Percentiles rank a stretch among this genome's conserved stretches.
These are phyloP conservation scores for Mesotaenium endlicherianum DNA, from an alignment of 139 green algal genomes.

Conservation along the genomic window DNA sequence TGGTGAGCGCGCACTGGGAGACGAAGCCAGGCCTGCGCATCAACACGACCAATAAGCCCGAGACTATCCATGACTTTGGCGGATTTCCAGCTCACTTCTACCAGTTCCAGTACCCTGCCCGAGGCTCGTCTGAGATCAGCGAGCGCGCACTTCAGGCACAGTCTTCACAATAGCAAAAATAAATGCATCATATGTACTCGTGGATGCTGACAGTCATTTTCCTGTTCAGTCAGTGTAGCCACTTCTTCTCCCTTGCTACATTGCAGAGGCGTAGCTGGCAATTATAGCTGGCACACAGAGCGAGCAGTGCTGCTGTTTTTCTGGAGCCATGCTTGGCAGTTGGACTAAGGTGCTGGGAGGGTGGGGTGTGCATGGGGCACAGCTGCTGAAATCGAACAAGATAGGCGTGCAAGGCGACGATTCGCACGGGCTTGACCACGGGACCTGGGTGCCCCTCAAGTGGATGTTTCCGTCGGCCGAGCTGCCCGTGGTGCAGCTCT, in stretches of 20 bases:
- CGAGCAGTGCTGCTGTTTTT: background rate
- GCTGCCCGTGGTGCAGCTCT: constrained; percentile 70
- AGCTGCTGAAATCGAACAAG: constrained; percentile 58
- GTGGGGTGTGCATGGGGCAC: background rate
- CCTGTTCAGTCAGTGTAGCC: background rate
- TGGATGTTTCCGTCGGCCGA: constrained; percentile 65
- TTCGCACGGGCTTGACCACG: constrained; percentile 70
- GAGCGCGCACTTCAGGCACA: constrained; percentile 33
- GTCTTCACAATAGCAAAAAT: background rate
- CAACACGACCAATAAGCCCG: constrained; percentile 20
- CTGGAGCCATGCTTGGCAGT: background rate
- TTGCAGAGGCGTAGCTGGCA: background rate
- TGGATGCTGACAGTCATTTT: background rate
- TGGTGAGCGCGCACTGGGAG: constrained; percentile 41
- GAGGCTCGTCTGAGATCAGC: constrained; percentile 61
- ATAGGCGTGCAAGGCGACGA: constrained; percentile 55
- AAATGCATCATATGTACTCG: background rate
- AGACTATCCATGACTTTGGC: constrained; percentile 72
- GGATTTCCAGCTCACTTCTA: constrained; percentile 69
- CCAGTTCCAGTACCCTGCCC: constrained; percentile 60
- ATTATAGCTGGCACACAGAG: background rate
- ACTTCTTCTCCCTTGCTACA: background rate
- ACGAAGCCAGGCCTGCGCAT: background rate
- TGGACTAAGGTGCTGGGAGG: background rate
- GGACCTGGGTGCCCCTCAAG: constrained; percentile 74